These are phyloP conservation scores for Biscutella laevigata DNA, from an alignment of 441 rosid species.

Conservation along the genomic window DNA sequence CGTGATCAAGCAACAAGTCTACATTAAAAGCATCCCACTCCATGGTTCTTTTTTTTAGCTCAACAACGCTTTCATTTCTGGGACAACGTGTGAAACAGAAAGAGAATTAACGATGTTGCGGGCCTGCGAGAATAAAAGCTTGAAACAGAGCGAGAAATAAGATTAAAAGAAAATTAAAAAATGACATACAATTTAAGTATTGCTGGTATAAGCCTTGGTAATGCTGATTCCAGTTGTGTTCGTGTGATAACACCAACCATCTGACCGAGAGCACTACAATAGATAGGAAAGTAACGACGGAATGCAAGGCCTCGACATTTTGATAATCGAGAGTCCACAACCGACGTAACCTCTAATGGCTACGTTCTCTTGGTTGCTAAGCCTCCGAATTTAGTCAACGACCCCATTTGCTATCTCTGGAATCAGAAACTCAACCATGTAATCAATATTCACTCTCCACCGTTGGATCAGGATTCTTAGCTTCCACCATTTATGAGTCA, in stretches of 20 bases:
- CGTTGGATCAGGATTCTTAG: not conserved
- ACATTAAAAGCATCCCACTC: too few relatives aligned
- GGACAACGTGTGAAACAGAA: slow-evolving; percentile 5
- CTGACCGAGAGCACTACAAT: slow-evolving; percentile 93
- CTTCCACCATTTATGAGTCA: slow-evolving; percentile 23
- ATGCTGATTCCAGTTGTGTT: slow-evolving; percentile 77
- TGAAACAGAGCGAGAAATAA: slow-evolving; percentile 1
- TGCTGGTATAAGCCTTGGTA: slow-evolving; percentile 86
- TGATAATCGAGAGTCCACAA: slow-evolving; percentile 7
- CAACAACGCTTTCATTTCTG: too few relatives aligned
- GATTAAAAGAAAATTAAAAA: slow-evolving; percentile 32
- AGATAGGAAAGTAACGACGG: too few relatives aligned
- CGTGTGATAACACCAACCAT: slow-evolving; percentile 90
- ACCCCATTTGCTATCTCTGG: slow-evolving; percentile 47
- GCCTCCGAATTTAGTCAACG: slow-evolving; percentile 50
- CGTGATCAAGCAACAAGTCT: too few relatives aligned
- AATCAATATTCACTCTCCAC: slow-evolving; percentile 29
- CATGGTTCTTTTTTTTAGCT: too few relatives aligned
- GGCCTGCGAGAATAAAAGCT: not conserved
- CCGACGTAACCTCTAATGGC: not conserved
- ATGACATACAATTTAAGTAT: slow-evolving; percentile 87
- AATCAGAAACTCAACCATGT: slow-evolving; percentile 16
- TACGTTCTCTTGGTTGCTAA: slow-evolving; percentile 33
- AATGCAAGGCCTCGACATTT: slow-evolving; percentile 9
- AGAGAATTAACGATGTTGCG: too few relatives aligned